These are phyloP conservation scores for Boechera stricta DNA, from an alignment of 345 rosid genomes.

Conservation along the genomic window DNA sequence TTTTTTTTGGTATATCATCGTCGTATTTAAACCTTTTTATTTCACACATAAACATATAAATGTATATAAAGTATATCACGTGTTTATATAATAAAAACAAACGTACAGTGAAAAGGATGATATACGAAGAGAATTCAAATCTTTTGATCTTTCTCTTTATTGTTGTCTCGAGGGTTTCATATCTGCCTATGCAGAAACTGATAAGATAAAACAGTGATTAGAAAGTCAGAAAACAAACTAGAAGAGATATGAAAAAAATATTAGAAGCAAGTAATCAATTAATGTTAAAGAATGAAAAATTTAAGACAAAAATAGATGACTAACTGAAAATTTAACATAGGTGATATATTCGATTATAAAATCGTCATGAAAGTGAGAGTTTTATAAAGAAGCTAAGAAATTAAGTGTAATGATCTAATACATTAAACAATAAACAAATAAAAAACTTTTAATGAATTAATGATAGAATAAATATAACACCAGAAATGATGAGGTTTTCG, in stretches of 20 bases:
- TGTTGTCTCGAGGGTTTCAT: slow-evolving; percentile 26
- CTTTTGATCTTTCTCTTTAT: slow-evolving; percentile 31
- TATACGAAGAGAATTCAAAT: slow-evolving; percentile 35
- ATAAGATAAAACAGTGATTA: slow-evolving; percentile 3
- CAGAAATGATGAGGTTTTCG: not conserved
- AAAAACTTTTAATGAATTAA: not conserved
- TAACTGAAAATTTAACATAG: slow-evolving; percentile 19
- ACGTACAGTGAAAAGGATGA: slow-evolving; percentile 16
- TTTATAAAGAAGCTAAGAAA: slow-evolving; percentile 14
- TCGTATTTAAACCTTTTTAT: slow-evolving; percentile 14
- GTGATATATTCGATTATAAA: slow-evolving; percentile 14
- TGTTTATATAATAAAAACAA: slow-evolving; percentile 6
- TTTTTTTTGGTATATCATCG: not conserved
- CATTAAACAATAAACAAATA: not conserved
- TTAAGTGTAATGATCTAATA: slow-evolving; percentile 1
- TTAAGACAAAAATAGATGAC: slow-evolving; percentile 12
- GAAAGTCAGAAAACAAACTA: slow-evolving; percentile 2
- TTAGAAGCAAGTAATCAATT: slow-evolving; percentile 2
- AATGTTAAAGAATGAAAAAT: slow-evolving; percentile 13
- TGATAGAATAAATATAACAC: not conserved
- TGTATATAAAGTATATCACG: slow-evolving; percentile 21
- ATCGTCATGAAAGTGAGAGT: slow-evolving; percentile 31
- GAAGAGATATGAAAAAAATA: not conserved
- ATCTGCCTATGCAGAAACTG: not conserved
- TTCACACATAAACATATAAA: not conserved